Base-by-base conservation (phyloP, 1,284 basidiomycete genomes). In the Schizophyllum commune region DNA sequence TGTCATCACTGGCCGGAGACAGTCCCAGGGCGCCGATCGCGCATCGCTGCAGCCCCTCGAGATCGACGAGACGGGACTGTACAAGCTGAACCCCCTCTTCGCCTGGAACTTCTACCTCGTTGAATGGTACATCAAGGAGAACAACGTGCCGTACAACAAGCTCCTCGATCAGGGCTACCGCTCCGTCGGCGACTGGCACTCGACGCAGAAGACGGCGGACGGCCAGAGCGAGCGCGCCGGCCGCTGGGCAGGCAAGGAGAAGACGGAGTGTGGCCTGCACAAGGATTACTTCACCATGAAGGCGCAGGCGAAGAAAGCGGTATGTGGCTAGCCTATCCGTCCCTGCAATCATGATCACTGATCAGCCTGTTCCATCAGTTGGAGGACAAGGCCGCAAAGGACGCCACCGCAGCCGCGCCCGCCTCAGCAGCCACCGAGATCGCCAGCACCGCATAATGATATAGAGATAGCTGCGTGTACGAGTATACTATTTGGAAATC, bases 151-250 rank as follows among this genome's bases (percentile, higher is more conserved):
- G 1, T 87, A 88, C 68, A 98, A 99, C 78, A 86, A 85, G 65
- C 81, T 99, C 3, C 83, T 98, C 52, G 88, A 88, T 66, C 84
- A 94, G 71, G 96, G 96, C 1, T 99, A 98, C 80, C 89, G 88
- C 69, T 94, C 91, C 68, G 87, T 99, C 64, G 96, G 96, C 8
- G 96, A 99, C 75, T 96, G 94, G 91, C 97, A 99, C 76, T 96
- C 93, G 65, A 99, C 96, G 0, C 77, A 74, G 22, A 86, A 88
- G 71, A 87, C 86, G 55, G 79, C 75, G 0, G 83, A 86, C 32
- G 88, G 88, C 0, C 89, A 95, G 67, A 81, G 80, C 1, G 96
- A 99, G 77, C 84, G 96, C 52, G 86, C 89, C 1, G 96, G 96
- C 4, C 78, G 96, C 61, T 99, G 96, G 96, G 88, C 89, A 52